Evolutionary conservation across 345 rosid genomes (phyloP).

Genomic region (Gossypium anomalum): DNA sequence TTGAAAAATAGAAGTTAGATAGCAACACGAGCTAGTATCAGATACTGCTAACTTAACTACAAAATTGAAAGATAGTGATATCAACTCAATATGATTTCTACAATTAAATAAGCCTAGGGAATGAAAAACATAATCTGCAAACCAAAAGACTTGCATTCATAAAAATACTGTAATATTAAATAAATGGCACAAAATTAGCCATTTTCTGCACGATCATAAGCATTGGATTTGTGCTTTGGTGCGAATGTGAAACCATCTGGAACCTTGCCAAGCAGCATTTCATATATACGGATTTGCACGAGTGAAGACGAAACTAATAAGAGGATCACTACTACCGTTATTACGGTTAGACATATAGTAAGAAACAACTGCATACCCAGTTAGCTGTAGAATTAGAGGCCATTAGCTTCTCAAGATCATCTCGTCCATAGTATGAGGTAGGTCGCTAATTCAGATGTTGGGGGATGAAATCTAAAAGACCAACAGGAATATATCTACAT

Average conservation of each 20-base stretch:
- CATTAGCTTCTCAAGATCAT: constrained; percentile 94
- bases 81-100: background rate
- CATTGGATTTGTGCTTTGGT: constrained; percentile 89
- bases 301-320: background rate
- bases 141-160: background rate
- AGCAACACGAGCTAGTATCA: background rate
- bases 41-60: background rate
- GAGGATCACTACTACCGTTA: background rate
- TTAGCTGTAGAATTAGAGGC: constrained; percentile 93
- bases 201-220: constrained; percentile 83
- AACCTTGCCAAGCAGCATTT: constrained; percentile 88
- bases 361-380: constrained; percentile 50
- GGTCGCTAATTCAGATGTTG: constrained; percentile 85
- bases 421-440: constrained; percentile 81
- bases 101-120: background rate
- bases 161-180: background rate
- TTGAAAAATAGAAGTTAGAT: background rate
- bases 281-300: constrained; percentile 69
- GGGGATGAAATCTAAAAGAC: constrained; percentile 79
- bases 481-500: constrained; percentile 75
- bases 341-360: background rate
- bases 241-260: constrained; percentile 89
- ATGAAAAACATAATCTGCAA: background rate
- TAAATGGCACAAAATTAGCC: constrained; percentile 38
- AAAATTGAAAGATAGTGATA: background rate